These are phyloP conservation scores for Ilyonectria mors-panacis DNA, from an alignment of 2,329 filamentous ascomycete species.

Conservation along the genomic window DNA sequence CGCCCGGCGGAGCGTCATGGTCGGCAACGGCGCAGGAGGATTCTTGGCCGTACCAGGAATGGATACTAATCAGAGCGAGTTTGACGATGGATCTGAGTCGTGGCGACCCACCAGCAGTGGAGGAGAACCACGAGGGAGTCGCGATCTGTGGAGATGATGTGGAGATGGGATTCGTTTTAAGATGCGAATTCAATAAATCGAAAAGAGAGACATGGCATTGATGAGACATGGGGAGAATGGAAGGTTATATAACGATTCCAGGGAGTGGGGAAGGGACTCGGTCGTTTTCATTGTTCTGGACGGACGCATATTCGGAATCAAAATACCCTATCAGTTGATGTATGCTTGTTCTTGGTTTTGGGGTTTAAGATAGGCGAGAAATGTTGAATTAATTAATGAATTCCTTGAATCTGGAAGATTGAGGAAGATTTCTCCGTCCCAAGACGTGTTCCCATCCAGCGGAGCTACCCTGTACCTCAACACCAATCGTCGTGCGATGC, in stretches of 20 bases:
- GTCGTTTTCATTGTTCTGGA: slow-evolving; percentile 10
- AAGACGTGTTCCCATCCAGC: neutral
- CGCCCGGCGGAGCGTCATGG: slow-evolving; percentile 68
- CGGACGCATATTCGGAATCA: slow-evolving; percentile 16
- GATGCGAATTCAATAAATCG: neutral
- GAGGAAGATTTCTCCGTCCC: no score
- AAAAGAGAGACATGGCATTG: neutral
- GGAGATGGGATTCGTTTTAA: neutral
- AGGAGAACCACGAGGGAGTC: slow-evolving; percentile 49
- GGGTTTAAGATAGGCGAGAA: slow-evolving; percentile 11
- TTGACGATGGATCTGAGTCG: slow-evolving; percentile 40
- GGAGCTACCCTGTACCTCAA: neutral
- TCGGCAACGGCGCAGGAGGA: slow-evolving; percentile 65
- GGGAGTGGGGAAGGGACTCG: neutral
- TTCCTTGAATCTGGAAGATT: neutral
- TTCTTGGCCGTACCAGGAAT: slow-evolving; percentile 67
- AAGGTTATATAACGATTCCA: neutral
- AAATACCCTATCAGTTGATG: slow-evolving; percentile 31
- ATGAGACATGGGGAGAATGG: neutral
- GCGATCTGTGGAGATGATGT: slow-evolving; percentile 44
- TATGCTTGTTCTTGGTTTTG: slow-evolving; percentile 3
- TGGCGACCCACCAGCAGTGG: slow-evolving; percentile 58
- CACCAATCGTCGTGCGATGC: neutral
- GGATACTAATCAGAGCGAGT: slow-evolving; percentile 25
- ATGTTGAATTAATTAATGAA: slow-evolving; percentile 9